These are phyloP conservation scores for Cubamyces sp. DNA, from an alignment of 768 basidiomycete genomes.

Conservation along the genomic window DNA sequence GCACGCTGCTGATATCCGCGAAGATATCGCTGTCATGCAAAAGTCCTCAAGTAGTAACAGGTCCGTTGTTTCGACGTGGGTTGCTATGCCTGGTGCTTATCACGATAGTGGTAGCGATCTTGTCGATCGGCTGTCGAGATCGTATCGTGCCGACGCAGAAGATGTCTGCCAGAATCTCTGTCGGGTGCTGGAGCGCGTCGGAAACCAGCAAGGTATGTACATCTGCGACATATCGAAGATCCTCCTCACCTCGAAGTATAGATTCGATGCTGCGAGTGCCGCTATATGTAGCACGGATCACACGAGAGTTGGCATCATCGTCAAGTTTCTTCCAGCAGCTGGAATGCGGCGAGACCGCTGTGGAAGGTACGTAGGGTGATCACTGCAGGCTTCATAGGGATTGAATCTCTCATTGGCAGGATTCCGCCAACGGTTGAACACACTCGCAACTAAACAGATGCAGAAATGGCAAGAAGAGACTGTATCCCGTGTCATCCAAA, in stretches of 20 bases:
- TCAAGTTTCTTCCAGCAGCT: conserved; percentile 49
- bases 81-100: not conserved
- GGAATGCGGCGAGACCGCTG: conserved; percentile 44
- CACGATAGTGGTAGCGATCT: conserved; percentile 41
- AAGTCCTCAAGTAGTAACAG: conserved; percentile 45
- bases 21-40: conserved; percentile 57
- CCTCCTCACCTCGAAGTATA: conserved; percentile 2
- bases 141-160: conserved; percentile 57
- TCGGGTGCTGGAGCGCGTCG: conserved; percentile 43
- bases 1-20: conserved; percentile 58
- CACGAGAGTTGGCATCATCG: conserved; percentile 50
- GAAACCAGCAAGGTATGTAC: conserved; percentile 41
- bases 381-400: not conserved
- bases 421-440: conserved; percentile 48
- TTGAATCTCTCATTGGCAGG: conserved; percentile 39
- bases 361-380: conserved; percentile 39
- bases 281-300: conserved; percentile 54
- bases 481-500: conserved; percentile 31
- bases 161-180: conserved; percentile 47
- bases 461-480: conserved; percentile 56
- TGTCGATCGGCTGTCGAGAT: conserved; percentile 44
- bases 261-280: conserved; percentile 39
- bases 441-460: conserved; percentile 50
- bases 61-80: conserved; percentile 41
- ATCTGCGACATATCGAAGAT: not conserved